Base-by-base conservation (phyloP, 192 early-diverging fungal species). In the Tieghemiomyces parasiticus region DNA sequence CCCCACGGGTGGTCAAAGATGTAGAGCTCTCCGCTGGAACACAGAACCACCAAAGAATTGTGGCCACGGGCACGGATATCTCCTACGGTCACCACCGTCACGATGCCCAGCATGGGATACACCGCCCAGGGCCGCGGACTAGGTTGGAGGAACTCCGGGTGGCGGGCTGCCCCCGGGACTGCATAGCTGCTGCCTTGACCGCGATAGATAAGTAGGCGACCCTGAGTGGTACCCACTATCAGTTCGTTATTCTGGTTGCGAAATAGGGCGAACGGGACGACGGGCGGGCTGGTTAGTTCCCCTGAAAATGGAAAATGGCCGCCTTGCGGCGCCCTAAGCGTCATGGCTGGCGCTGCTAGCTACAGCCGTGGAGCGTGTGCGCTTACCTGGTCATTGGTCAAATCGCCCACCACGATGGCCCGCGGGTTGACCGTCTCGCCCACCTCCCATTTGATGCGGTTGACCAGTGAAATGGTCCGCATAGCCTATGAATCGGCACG, bases 371-470 rank as follows among this genome's bases (percentile, higher is more conserved):
- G n/a, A n/a, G n/a, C n/a, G n/a, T n/a, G n/a, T n/a, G n/a, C n/a
- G 16, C 55, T 58, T 58, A 58, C 55, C 55, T 58, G 32, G 55
- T 58, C 55, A 26, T 58, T 58, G 55, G 55, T 58, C 9, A 58
- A 19, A n/a, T 58, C 55, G 3, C 55, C 55, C 34, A 58, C 26
- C 14, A 34, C 55, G 26, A 58, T 34, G 35, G 55, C 55, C 19
- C 55, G 55, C 35, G 55, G 55, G 32, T 58, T 58, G 26, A 58
- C 35, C 9, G 33, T 58, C 4, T 58, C 55, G 26, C 26, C 33
- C 3, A 58, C 10, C 26, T 58, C 55, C 55, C 55, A 58, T 58
- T 58, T 58, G 34, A 58, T 38, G 32, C 55, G 55, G 6, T 58
- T 34, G 22, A 58, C 55, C 19, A 58, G 55, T 0, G 55, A 58